Evolutionary conservation across 2,329 filamentous ascomycete species (phyloP), one percentile per base, ranked within the genome.

Genomic region (Leptodontidium sp.): DNA sequence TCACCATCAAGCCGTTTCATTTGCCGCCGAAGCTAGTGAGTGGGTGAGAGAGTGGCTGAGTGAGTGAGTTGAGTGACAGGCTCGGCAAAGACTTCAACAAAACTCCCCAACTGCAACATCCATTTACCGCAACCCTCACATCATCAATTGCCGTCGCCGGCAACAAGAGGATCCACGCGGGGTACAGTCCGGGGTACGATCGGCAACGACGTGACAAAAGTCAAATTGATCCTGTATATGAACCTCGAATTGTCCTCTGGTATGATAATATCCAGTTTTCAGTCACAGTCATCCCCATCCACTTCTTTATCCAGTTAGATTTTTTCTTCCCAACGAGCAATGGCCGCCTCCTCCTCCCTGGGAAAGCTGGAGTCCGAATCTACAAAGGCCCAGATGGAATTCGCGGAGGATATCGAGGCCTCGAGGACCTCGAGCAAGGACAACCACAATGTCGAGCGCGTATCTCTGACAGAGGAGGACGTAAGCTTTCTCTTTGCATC

Each of bases 381-480:
- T 8, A n/a, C 21, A n/a, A 71, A 71, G 57, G 66, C 62, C n/a
- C 49, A 68, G 15, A 58, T 58, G 26, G 64, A 70, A 21, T 66
- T 53, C 45, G 45, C 61, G 15, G 71, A 71, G 21, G 71, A 70
- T 47, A 35, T 71, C 9, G 65, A 70, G 49, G 63, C 65, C 3
- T 69, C 65, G 1, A 71, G 61, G 50, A 61, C 53, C 14, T 63
- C 65, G 15, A 71, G 70, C 67, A 71, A 69, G 29, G 68, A 67
- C n/a, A 47, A 38, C 24, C 38, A 43, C 32, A 45, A 35, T 40
- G 43, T 68, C 26, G 65, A 66, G 45, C 69, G 64, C 29, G 67
- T 72, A 40, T 62, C 64, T 26, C 55, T 74, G 2, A 74, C 73
- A 50, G 71, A 73, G 21, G 69, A 74, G 62, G 73, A 74, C 65